These are phyloP conservation scores for Phytophthora fragariaefolia DNA, from an alignment of 352 stramenopile species.

Conservation along the genomic window DNA sequence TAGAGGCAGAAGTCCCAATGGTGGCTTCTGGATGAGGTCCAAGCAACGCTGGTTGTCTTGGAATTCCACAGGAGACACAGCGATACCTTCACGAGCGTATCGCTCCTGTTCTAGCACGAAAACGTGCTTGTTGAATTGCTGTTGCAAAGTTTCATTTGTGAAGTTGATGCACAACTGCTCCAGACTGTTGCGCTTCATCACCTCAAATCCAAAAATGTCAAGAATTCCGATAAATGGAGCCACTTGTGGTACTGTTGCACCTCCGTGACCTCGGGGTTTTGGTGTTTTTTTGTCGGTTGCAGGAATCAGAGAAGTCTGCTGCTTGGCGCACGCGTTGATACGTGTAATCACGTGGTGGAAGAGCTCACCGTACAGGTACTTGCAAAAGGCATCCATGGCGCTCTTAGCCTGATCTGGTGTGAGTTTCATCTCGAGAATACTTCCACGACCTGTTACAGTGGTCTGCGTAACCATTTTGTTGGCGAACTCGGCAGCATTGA, in stretches of 20 bases:
- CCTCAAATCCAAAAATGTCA: conserved; percentile 93
- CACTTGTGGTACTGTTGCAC: background rate
- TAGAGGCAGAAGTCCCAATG: conserved; percentile 77
- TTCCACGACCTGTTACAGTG: conserved; percentile 76
- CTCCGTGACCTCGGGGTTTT: conserved; percentile 25
- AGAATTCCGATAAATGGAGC: conserved; percentile 86
- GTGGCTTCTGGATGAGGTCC: conserved; percentile 85
- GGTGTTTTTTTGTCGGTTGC: conserved; percentile 22
- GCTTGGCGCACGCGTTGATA: conserved; percentile 78
- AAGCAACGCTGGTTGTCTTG: conserved; percentile 84
- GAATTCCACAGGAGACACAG: conserved; percentile 82
- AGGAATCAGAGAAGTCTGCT: conserved; percentile 48
- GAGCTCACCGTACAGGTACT: conserved; percentile 83
- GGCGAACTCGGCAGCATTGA: conserved; percentile 65
- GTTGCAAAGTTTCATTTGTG: conserved; percentile 91
- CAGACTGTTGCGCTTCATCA: conserved; percentile 88
- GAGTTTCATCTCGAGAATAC: conserved; percentile 78
- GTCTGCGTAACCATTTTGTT: conserved; percentile 88
- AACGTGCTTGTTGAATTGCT: conserved; percentile 91
- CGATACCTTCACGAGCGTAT: conserved; percentile 79
- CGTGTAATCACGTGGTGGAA: conserved; percentile 80
- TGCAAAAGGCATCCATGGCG: conserved; percentile 86
- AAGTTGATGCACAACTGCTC: conserved; percentile 94
- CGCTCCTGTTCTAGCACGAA: conserved; percentile 86
- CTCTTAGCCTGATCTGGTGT: conserved; percentile 79